Percentiles rank a stretch among this genome's conserved stretches.
phyloP scores from a whole-genome alignment of 2,329 filamentous ascomycete species.

The Fusarium gaditjirri region DNA sequence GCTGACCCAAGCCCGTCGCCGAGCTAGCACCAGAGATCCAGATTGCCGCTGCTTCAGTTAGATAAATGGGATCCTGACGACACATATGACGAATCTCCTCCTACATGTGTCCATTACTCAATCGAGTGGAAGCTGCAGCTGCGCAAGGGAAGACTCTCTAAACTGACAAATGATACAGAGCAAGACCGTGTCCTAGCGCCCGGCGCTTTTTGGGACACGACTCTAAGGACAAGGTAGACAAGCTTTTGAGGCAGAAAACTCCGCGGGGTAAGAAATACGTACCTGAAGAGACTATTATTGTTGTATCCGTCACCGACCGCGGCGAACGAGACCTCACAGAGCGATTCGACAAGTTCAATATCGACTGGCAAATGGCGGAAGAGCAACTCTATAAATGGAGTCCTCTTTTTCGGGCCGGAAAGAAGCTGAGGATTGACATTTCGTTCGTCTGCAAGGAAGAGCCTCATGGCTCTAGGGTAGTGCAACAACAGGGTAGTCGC shows the following conservation, averaged over 20 bases:
- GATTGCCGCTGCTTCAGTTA: constrained; percentile 10
- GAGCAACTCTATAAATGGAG: constrained; percentile 14
- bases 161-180: constrained; percentile 7
- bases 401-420: constrained; percentile 8
- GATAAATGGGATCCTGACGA: constrained; percentile 10
- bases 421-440: constrained; percentile 18
- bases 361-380: constrained; percentile 18
- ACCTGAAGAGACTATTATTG: constrained; percentile 8
- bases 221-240: constrained; percentile 7
- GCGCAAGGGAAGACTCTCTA: constrained; percentile 6
- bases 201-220: constrained; percentile 13
- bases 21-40: background rate
- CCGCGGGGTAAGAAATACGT: background rate
- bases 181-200: constrained; percentile 9
- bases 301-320: too few species aligned
- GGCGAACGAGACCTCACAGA: too few species aligned
- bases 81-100: constrained; percentile 13
- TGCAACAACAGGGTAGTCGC: background rate
- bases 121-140: constrained; percentile 24
- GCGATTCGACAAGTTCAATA: too few species aligned
- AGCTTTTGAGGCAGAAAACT: constrained; percentile 4
- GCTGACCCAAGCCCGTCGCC: too few species aligned
- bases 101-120: constrained; percentile 15
- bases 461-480: constrained; percentile 7
- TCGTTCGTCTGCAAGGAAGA: constrained; percentile 16